Conservation (phyloP, 1,139 yeast species). For the Scheffersomyces stambukii region DNA sequence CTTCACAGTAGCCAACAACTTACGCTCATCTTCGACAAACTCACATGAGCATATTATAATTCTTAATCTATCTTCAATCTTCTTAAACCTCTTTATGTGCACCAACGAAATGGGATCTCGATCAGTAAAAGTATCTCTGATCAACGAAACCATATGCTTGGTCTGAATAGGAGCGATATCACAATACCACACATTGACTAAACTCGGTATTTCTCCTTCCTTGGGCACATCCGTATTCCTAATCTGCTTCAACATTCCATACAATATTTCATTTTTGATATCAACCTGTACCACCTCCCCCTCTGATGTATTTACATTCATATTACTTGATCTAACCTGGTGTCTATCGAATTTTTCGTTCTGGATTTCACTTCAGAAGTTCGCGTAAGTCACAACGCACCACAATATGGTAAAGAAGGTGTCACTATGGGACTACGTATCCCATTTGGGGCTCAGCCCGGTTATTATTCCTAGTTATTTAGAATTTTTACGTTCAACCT, state of each 20-base stretch:
- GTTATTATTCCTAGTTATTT: slow-evolving; percentile 9
- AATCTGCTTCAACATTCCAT: slow-evolving; percentile 47
- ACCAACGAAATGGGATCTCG: slow-evolving; percentile 21
- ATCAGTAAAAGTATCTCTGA: slow-evolving; percentile 24
- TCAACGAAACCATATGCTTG: slow-evolving; percentile 22
- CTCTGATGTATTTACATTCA: slow-evolving; percentile 1
- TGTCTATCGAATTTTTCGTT: slow-evolving; percentile 3
- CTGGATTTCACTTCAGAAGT: slow-evolving; percentile 1
- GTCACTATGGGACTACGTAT: slow-evolving; percentile 2
- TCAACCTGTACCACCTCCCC: slow-evolving; percentile 40
- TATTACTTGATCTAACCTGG: neutral
- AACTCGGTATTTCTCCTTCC: slow-evolving; percentile 23
- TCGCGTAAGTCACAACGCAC: no score
- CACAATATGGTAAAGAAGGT: slow-evolving; percentile 2
- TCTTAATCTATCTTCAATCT: slow-evolving; percentile 14
- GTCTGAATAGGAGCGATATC: slow-evolving; percentile 27
- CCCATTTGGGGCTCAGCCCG: no score
- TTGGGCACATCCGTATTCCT: slow-evolving; percentile 19
- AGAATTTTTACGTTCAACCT: slow-evolving; percentile 5
- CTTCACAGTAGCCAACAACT: slow-evolving; percentile 12
- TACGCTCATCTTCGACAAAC: slow-evolving; percentile 12
- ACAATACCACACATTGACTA: slow-evolving; percentile 57
- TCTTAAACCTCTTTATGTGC: slow-evolving; percentile 34
- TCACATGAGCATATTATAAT: slow-evolving; percentile 27
- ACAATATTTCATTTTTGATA: slow-evolving; percentile 45